These are phyloP conservation scores for Chaetomium sp. DNA, from an alignment of 2,329 filamentous ascomycete species.

Conservation along the genomic window DNA sequence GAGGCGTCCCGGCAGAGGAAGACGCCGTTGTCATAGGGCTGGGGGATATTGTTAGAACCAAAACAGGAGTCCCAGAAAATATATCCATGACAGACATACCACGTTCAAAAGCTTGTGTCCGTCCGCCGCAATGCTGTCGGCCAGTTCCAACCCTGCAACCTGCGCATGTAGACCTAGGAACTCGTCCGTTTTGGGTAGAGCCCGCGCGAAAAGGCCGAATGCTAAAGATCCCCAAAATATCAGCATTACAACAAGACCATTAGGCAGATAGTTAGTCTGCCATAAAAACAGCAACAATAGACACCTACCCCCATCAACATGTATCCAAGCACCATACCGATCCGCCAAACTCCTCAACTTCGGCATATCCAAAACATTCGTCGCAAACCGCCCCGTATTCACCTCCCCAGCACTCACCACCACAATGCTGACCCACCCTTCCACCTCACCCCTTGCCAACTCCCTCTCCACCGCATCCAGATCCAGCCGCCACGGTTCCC, in stretches of 20 bases:
- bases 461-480: slow-evolving; percentile 56
- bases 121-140: slow-evolving; percentile 81
- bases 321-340: slow-evolving; percentile 72
- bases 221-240: slow-evolving; percentile 39
- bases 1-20: slow-evolving; percentile 66
- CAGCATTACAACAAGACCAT: not conserved
- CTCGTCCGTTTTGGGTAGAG: slow-evolving; percentile 50
- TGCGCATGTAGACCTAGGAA: slow-evolving; percentile 48
- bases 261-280: no score
- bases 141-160: slow-evolving; percentile 64
- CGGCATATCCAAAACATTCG: slow-evolving; percentile 48
- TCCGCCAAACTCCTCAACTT: slow-evolving; percentile 65
- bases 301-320: slow-evolving; percentile 81
- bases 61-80: not conserved
- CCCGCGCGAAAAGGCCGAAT: slow-evolving; percentile 75
- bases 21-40: slow-evolving; percentile 88
- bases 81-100: slow-evolving; percentile 37
- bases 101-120: slow-evolving; percentile 92
- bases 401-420: slow-evolving; percentile 82
- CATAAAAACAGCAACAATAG: no score
- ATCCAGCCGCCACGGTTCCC: slow-evolving; percentile 62
- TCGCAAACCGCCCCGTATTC: slow-evolving; percentile 80
- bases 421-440: slow-evolving; percentile 63
- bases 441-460: slow-evolving; percentile 38
- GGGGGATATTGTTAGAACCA: not conserved